Evolutionary conservation across 140 eudicot species (phyloP), one percentile per base, ranked within the genome.

Genomic region (Ambrosia hybrid): DNA sequence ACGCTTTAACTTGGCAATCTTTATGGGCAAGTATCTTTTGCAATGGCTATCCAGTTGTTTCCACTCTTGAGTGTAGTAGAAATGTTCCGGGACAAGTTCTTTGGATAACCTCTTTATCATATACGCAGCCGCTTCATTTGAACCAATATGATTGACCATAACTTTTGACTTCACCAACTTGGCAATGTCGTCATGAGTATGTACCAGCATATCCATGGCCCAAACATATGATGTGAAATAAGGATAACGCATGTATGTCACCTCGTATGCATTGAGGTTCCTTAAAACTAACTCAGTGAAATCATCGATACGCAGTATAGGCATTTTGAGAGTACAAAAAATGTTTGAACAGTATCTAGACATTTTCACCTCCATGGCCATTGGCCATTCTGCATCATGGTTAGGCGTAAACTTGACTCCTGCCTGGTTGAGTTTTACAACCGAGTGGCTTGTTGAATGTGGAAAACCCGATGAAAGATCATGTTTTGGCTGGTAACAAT

Each of bases 81-180:
- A 56, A 56, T 56, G 33, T 6, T 17, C 4, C 11, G 10, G 9
- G 1, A 16, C 33, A 56, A 56, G 33, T 14, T 56, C 33, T 56
- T 56, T 56, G 61, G 33, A 56, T 14, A 16, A 15, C 3, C 33
- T 7, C 0, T 56, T 56, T 6, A 56, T 56, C 61, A 56, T 56
- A 16, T 56, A 5, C 14, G 61, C 61, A 56, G 61, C 61, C 11
- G 15, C 36, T 15, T 15, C 61, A 56, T 56, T 56, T 17, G 61
- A 56, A 56, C 61, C 61, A 4, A 56, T 3, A 14, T 17, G 33
- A 17, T 56, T 56, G 12, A 56, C 36, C 0, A 16, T 15, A 8
- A 56, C 61, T 56, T 56, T 56, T 56, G 61, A 56, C 17, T 13
- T 17, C 11, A 56, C 61, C 61, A 56, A 15, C 34, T 56, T 56